These are phyloP conservation scores for Lentinula detonsa DNA, from an alignment of 768 basidiomycete species.

Conservation along the genomic window DNA sequence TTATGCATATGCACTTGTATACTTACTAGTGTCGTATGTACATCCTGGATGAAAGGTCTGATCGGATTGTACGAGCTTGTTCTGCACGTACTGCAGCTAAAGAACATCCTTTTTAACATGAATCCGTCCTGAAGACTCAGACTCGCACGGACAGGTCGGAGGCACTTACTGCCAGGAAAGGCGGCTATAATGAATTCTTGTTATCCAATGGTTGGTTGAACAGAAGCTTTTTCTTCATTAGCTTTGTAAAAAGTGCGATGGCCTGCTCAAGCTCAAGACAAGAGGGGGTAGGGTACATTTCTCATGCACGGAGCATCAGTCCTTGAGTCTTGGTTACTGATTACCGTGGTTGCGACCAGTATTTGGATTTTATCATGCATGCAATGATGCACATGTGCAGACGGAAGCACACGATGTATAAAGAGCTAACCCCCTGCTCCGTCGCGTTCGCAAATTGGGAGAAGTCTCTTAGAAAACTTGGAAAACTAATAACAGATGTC, in stretches of 20 bases:
- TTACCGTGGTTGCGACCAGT: not conserved
- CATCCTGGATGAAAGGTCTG: not conserved
- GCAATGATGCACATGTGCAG: not conserved
- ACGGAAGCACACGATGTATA: not conserved
- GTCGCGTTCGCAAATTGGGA: not conserved
- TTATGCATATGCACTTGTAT: not conserved
- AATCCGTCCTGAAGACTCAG: not conserved
- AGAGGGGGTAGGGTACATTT: not conserved
- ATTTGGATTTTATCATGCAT: not conserved
- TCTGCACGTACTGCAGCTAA: not conserved
- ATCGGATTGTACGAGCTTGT: not conserved
- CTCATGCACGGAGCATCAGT: not conserved
- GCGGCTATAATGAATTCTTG: not conserved
- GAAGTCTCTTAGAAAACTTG: not conserved
- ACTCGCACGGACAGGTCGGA: conserved; percentile 2
- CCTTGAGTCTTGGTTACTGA: not conserved
- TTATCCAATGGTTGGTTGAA: not conserved
- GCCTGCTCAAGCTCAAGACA: not conserved
- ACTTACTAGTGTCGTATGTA: not conserved
- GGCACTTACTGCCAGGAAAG: not conserved
- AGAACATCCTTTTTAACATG: not conserved
- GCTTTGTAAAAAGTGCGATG: not conserved
- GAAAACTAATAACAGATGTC: not conserved
- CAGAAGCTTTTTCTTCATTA: not conserved
- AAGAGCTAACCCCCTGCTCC: not conserved